A percentile compares a stretch with the other conserved stretches of the same genome.
These are phyloP conservation scores for Lactarius vividus DNA, from an alignment of 768 basidiomycete species.

Conservation along the genomic window DNA sequence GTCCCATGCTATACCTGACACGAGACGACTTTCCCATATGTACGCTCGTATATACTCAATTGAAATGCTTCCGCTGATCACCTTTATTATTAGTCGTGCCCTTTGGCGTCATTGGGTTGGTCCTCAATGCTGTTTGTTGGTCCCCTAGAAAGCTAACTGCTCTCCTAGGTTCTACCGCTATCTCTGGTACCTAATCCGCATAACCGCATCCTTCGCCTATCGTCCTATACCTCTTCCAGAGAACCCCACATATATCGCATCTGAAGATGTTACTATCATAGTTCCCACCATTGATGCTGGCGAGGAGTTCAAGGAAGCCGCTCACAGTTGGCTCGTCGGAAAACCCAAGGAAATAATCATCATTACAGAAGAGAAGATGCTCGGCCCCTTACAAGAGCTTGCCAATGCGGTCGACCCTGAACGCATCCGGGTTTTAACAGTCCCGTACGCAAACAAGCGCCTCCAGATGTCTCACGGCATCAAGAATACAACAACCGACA, in stretches of 20 bases:
- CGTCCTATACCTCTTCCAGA: conserved; percentile 86
- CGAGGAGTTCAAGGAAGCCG: conserved; percentile 92
- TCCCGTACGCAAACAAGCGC: conserved; percentile 92
- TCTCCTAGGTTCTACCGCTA: conserved; percentile 80
- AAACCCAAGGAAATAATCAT: conserved; percentile 83
- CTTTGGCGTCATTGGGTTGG: conserved; percentile 84
- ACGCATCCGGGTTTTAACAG: conserved; percentile 82
- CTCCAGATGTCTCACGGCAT: conserved; percentile 94
- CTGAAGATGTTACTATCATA: conserved; percentile 94
- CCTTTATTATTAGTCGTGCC: conserved; percentile 63
- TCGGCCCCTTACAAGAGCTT: conserved; percentile 82
- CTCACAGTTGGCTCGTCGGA: conserved; percentile 87
- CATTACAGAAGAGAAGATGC: conserved; percentile 86
- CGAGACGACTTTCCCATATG: conserved; percentile 90
- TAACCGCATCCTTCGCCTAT: conserved; percentile 76
- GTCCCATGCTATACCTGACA: conserved; percentile 79
- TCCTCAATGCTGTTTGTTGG: conserved; percentile 13
- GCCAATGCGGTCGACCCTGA: conserved; percentile 84
- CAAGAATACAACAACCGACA: conserved; percentile 85
- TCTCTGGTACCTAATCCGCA: conserved; percentile 87
- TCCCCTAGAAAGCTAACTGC: not conserved
- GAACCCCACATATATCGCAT: conserved; percentile 85
- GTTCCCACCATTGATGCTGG: conserved; percentile 96
- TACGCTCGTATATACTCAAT: conserved; percentile 43
- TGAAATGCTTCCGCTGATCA: not conserved